Conservation (phyloP, 2,329 filamentous ascomycete genomes). For the Metarhizium rileyi region DNA sequence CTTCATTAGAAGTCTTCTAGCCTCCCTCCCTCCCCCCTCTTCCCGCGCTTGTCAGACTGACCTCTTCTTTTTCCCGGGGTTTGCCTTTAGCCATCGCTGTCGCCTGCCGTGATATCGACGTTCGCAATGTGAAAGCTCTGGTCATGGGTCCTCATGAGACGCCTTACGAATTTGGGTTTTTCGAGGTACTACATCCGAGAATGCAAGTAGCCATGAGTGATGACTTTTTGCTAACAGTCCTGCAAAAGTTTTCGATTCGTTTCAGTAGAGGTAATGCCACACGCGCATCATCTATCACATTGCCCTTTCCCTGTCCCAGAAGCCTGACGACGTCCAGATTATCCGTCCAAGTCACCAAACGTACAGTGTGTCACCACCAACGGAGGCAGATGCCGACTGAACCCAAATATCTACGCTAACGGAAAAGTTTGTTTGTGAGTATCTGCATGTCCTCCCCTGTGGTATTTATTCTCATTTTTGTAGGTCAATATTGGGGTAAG, state of each 20-base stretch:
- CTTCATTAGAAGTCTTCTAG: background rate
- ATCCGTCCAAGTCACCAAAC: constrained; percentile 58
- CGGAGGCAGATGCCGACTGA: constrained; percentile 78
- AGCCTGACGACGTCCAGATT: constrained; percentile 45
- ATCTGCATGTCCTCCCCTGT: background rate
- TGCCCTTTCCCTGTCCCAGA: background rate
- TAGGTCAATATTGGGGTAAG: constrained; percentile 78
- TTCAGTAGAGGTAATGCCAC: constrained; percentile 58
- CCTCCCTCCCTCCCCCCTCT: background rate
- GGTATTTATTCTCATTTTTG: constrained; percentile 1
- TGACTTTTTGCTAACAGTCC: background rate
- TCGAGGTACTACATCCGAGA: constrained; percentile 56
- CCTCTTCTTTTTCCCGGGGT: background rate
- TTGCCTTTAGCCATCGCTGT: constrained; percentile 63
- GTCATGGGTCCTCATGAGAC: constrained; percentile 91
- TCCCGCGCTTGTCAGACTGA: constrained; percentile 8
- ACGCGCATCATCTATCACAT: background rate
- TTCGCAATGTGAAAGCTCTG: constrained; percentile 76
- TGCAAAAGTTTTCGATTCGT: constrained; percentile 58
- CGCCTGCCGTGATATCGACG: constrained; percentile 77
- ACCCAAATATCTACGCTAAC: constrained; percentile 87
- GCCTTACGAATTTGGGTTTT: constrained; percentile 95
- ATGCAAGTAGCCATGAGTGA: background rate
- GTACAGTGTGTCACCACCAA: constrained; percentile 76
- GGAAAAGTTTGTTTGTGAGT: constrained; percentile 89